These are phyloP conservation scores for Kodamaea kaohsiungensis DNA, from an alignment of 805 yeast species.

Conservation along the genomic window DNA sequence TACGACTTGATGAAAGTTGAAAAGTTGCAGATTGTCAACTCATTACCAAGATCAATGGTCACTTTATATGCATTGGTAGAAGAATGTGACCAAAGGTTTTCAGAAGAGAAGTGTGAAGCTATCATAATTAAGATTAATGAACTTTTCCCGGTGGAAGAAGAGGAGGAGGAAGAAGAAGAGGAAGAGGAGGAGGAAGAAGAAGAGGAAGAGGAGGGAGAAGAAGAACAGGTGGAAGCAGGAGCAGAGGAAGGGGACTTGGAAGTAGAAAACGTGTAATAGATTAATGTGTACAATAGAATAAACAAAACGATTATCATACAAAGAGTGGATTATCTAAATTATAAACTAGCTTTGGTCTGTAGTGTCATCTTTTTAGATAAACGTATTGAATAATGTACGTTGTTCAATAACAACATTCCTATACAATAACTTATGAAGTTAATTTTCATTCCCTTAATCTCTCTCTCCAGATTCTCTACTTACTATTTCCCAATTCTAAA, in stretches of 20 bases:
- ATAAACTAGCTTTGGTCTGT: too few relatives aligned
- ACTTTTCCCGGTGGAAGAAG: constrained; percentile 49
- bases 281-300: background rate
- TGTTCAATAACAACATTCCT: too few relatives aligned
- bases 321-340: too few relatives aligned
- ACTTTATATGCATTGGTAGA: constrained; percentile 79
- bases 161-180: constrained; percentile 25
- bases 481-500: background rate
- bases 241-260: constrained; percentile 24
- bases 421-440: too few relatives aligned
- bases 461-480: background rate
- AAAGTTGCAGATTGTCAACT: constrained; percentile 77
- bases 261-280: background rate
- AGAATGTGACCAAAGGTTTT: constrained; percentile 86
- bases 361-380: too few relatives aligned
- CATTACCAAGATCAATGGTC: constrained; percentile 78
- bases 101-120: constrained; percentile 61
- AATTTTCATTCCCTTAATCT: too few relatives aligned
- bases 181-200: constrained; percentile 27
- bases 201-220: constrained; percentile 20
- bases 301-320: too few relatives aligned
- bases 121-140: constrained; percentile 58
- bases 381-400: too few relatives aligned
- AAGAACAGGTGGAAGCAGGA: too few relatives aligned
- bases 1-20: constrained; percentile 78